These are phyloP conservation scores for Astraeus odoratus DNA, from an alignment of 768 basidiomycete genomes.

Conservation along the genomic window DNA sequence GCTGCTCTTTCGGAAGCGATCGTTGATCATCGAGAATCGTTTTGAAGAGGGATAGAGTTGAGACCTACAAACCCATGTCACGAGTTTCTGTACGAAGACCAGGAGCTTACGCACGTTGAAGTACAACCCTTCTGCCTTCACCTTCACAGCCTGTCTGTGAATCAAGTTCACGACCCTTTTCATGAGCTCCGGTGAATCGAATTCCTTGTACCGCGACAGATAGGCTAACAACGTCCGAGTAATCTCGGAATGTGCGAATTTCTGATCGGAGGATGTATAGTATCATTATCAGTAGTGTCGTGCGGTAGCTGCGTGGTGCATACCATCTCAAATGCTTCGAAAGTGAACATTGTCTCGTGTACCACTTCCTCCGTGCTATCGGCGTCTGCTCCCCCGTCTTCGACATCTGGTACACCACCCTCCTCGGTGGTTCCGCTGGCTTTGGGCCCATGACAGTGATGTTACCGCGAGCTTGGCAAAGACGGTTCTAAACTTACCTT, in stretches of 20 bases:
- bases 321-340: slow-evolving; percentile 87
- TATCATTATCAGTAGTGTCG: slow-evolving; percentile 13
- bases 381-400: slow-evolving; percentile 49
- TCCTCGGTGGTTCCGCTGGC: slow-evolving; percentile 40
- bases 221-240: slow-evolving; percentile 80
- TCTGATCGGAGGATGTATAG: slow-evolving; percentile 40
- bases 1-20: slow-evolving; percentile 68
- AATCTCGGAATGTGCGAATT: slow-evolving; percentile 84
- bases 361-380: slow-evolving; percentile 58
- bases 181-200: slow-evolving; percentile 70
- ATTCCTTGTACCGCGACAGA: slow-evolving; percentile 78
- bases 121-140: slow-evolving; percentile 90
- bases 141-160: slow-evolving; percentile 84
- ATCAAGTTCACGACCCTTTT: slow-evolving; percentile 84
- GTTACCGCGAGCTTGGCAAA: slow-evolving; percentile 9
- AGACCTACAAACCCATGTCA: slow-evolving; percentile 53
- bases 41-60: slow-evolving; percentile 85
- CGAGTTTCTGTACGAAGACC: background rate
- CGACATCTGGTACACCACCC: slow-evolving; percentile 62
- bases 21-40: slow-evolving; percentile 75
- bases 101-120: slow-evolving; percentile 75
- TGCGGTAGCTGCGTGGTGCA: slow-evolving; percentile 21
- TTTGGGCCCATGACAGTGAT: slow-evolving; percentile 13
- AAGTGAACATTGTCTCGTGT: slow-evolving; percentile 84
- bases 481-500: slow-evolving; percentile 33